phyloP scores from a whole-genome alignment of 2,329 filamentous ascomycete genomes.

The Leptographium radiaticola region DNA sequence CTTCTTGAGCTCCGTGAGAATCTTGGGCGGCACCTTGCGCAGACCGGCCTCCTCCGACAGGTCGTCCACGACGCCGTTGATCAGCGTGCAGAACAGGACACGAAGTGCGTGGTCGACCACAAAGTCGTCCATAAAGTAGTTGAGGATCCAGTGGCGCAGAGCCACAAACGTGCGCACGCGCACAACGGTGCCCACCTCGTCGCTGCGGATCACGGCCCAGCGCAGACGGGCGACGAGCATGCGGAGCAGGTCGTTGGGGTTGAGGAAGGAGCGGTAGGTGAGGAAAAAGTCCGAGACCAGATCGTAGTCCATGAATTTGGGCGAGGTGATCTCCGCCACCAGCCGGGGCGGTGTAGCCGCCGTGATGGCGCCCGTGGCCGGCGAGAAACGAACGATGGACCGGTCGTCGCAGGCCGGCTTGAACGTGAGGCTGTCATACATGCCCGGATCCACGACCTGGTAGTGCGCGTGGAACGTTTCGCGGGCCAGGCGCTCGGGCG shows the following conservation, averaged over 20 bases:
- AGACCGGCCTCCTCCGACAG: slow-evolving; percentile 30
- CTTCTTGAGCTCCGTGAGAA: slow-evolving; percentile 86
- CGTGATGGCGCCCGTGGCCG: slow-evolving; percentile 58
- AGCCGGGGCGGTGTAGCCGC: slow-evolving; percentile 85
- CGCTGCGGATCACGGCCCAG: slow-evolving; percentile 70
- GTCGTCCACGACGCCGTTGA: slow-evolving; percentile 56
- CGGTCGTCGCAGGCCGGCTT: slow-evolving; percentile 69
- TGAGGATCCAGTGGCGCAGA: slow-evolving; percentile 90
- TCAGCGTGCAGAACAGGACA: slow-evolving; percentile 61
- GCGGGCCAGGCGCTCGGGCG: slow-evolving; percentile 7
- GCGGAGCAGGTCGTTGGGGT: slow-evolving; percentile 60
- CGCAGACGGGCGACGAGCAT: slow-evolving; percentile 74
- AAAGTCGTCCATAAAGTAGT: slow-evolving; percentile 96
- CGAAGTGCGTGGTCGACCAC: slow-evolving; percentile 63
- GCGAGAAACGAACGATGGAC: slow-evolving; percentile 69
- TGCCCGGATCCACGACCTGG: slow-evolving; percentile 51
- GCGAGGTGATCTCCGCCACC: slow-evolving; percentile 92
- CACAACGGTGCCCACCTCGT: slow-evolving; percentile 86
- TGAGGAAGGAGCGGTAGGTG: slow-evolving; percentile 80
- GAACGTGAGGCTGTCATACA: slow-evolving; percentile 71
- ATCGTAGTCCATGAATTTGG: slow-evolving; percentile 92
- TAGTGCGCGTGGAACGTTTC: slow-evolving; percentile 34
- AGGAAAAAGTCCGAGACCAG: slow-evolving; percentile 96
- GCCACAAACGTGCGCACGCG: slow-evolving; percentile 92
- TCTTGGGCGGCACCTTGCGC: slow-evolving; percentile 57